Percentiles rank a stretch among this genome's conserved stretches.
Evolutionary conservation across 2,329 filamentous ascomycete species (phyloP).

Genomic region (Pyricularia sp.): DNA sequence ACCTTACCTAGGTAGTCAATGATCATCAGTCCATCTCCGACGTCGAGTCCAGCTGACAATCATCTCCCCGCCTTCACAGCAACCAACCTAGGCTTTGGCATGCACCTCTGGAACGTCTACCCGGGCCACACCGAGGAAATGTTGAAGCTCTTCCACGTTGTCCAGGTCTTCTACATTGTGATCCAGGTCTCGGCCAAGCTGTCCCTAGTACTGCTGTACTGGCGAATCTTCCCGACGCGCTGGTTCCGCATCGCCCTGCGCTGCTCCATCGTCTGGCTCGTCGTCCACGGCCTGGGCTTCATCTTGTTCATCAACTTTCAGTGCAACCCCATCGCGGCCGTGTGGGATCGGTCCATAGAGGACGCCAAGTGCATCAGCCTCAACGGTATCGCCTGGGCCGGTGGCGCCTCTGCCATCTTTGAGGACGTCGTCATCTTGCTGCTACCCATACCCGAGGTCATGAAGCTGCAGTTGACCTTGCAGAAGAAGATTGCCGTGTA

Average conservation of each 20-base stretch:
- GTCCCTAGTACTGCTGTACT: slow-evolving; percentile 15
- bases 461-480: slow-evolving; percentile 26
- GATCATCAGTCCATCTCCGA: background rate
- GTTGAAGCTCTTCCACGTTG: background rate
- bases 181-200: slow-evolving; percentile 14
- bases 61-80: background rate
- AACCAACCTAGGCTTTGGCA: background rate
- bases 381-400: slow-evolving; percentile 35
- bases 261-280: slow-evolving; percentile 18
- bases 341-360: slow-evolving; percentile 41
- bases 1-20: background rate
- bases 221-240: slow-evolving; percentile 12
- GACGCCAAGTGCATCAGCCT: slow-evolving; percentile 37
- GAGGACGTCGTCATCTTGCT: slow-evolving; percentile 31
- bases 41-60: background rate
- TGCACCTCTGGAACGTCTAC: background rate
- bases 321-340: slow-evolving; percentile 37
- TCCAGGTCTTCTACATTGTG: slow-evolving; percentile 15
- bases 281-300: slow-evolving; percentile 20
- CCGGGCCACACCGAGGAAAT: background rate
- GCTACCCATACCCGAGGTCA: slow-evolving; percentile 30
- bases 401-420: slow-evolving; percentile 32
- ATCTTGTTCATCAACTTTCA: slow-evolving; percentile 25
- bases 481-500: slow-evolving; percentile 34
- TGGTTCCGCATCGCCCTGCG: slow-evolving; percentile 9